Evolutionary conservation across 2,329 filamentous ascomycete species (phyloP), one percentile per base, ranked within the genome.

Genomic region (Massarina eburnea): DNA sequence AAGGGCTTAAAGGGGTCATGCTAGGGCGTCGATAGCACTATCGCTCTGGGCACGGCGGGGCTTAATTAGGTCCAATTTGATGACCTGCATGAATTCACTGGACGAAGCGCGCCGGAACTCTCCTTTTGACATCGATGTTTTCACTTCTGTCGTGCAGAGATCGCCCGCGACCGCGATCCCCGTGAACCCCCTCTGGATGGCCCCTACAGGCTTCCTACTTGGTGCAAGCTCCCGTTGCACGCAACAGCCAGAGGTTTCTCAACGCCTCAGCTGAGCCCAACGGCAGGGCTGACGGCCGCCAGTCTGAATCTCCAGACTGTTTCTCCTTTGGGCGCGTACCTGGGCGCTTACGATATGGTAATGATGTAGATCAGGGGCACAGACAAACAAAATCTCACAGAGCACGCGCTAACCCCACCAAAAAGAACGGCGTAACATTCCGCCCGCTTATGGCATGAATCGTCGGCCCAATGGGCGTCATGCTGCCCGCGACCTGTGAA

Each of bases 21-120:
- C 54, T 60, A 62, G 56, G 57, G 59, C 48, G 48, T 43, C 50
- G 49, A 47, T 48, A 44, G 40, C 57, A 57, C 56, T 64, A 67
- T 64, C 61, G 61, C 57, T 55, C 58, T 55, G n/a, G n/a, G 57
- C 57, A 61, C 60, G 58, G 6, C 27, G 58, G 37, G 58, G 54
- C 50, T 52, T 60, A 64, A 67, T 63, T 61, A 62, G 54, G 57
- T 57, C 59, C 61, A 64, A 62, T 65, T 59, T 55, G 57, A 51
- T 54, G 44, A 49, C 52, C 57, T 67, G 64, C 62, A 67, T 62
- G 55, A 63, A 59, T 56, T 64, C 53, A 61, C 49, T 56, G 47
- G n/a, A n/a, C n/a, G 49, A 43, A 45, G 43, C 47, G 45, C 45
- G 48, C 61, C 54, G 58, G 46, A 46, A 55, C 40, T 45, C 60